Evolutionary conservation across 495 filamentous ascomycete genomes (phyloP).

Genomic region (Cercophora samala): DNA sequence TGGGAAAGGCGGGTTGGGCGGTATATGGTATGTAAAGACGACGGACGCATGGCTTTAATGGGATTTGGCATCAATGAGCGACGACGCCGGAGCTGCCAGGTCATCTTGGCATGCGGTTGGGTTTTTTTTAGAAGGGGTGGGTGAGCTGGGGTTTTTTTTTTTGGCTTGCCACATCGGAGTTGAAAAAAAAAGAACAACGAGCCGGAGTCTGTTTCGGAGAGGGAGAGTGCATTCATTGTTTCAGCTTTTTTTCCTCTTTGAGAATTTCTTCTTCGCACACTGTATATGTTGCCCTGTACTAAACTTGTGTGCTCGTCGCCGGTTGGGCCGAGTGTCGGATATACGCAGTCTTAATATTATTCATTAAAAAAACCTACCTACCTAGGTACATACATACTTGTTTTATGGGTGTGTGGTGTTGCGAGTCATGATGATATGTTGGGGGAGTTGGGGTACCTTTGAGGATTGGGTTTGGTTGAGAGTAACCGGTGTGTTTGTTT

Average conservation of each 20-base stretch:
- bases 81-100: constrained; percentile 6
- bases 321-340: constrained; percentile 2
- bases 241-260: constrained; percentile 15
- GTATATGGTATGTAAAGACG: constrained; percentile 23
- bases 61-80: constrained; percentile 17
- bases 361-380: too few relatives aligned
- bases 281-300: constrained; percentile 24
- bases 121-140: not conserved
- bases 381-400: not conserved
- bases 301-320: not conserved
- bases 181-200: not conserved
- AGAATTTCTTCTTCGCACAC: constrained; percentile 16
- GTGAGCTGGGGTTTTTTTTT: not conserved
- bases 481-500: not conserved
- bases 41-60: constrained; percentile 1
- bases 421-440: not conserved
- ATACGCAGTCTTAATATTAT: constrained; percentile 23
- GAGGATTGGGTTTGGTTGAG: too few relatives aligned
- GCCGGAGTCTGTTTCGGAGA: not conserved
- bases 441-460: not conserved
- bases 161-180: not conserved
- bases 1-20: constrained; percentile 6
- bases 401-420: not conserved
- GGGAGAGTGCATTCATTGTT: not conserved
- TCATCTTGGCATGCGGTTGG: not conserved